Evolutionary conservation across 1,139 yeast species (phyloP), one percentile per base, ranked within the genome.

Genomic region (Meyerozyma athensensis): DNA sequence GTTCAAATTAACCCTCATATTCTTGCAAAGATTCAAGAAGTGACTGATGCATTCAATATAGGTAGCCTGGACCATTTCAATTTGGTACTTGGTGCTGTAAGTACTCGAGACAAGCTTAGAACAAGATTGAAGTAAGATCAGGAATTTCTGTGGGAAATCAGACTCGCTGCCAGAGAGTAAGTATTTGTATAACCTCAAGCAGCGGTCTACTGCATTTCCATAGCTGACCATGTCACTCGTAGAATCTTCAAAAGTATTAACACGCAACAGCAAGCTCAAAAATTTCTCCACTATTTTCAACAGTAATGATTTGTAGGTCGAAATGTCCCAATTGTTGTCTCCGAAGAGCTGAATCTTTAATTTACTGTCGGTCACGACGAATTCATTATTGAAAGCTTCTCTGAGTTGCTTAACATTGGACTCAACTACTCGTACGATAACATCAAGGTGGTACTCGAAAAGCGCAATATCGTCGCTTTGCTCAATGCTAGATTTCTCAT

Each of bases 221-320:
- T 59, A 62, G 17, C 55, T 54, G 5, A 51, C 48, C 33, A 63
- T 39, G 16, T 36, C 16, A 17, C 39, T 3, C 7, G 36, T 40
- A 5, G 49, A 44, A 31, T 56, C 54, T 1, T 43, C 37, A 2
- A 61, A 41, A 1, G 60, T 30, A 1, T 54, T 60, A 3, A 49
- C 46, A 4, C 55, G 49, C 13, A 81, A 50, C 39, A 49, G 50
- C 35, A 66, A 48, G 9, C 45, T 39, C 24, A 67, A 50, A 38
- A 79, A 77, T 36, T 66, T 73, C 35, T 68, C 58, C n/a, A 80
- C 47, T 2, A 76, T 58, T 28, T 65, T 61, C 13, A 79, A 47
- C 0, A 79, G 50, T 26, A 83, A 63, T 5, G 78, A 72, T 46
- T 80, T 79, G 52, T 82, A 83, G 1, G 85, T 79, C 0, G 86